Base-by-base conservation (phyloP, 139 green algal species). In the Chlamydomonas sp. region DNA sequence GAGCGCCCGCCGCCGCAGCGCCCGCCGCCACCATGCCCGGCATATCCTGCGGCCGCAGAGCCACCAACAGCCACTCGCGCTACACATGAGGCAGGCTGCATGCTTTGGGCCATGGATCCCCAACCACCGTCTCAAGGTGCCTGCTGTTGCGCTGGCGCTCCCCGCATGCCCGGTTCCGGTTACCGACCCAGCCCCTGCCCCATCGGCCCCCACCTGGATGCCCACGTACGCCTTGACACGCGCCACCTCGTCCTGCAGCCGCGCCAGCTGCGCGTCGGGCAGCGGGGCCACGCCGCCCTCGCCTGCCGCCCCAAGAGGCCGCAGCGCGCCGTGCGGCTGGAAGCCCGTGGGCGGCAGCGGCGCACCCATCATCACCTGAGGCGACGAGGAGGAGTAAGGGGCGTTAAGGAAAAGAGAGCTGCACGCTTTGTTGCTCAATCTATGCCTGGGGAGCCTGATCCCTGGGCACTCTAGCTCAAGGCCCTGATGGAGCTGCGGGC, bases 181-280 rank as follows among this genome's bases (percentile, higher is more conserved):
- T 49, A 49, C 31, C 31, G 31, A 49, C 0, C 16, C 61, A 2
- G 8, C 8, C 69, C 4, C 14, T 9, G n/a, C 60, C 68, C 57
- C 3, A 68, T n/a, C 59, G 8, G 59, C 17, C 16, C 63, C 72
- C 73, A 16, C n/a, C 63, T 57, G 57, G 49, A 88, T 68, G n/a
- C 83, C 83, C 74, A 88, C 63, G 18, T 75, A 88, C 4, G 63
- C 73, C 83, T 88, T 81, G 1, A 88, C 10, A 3, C 67, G 49
- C n/a, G 59, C 17, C n/a, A 88, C 20, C 73, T 88, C 73, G 6
- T 76, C 49, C 83, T 77, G 63, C 49, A 88, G 31, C 16, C 20
- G 2, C 4, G 5, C 2, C 12, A 86, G 9, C 20, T 79, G 10
- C 3, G 82, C 67, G 3, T 86, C 82, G 0, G 82, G 71, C 17